phyloP scores from a whole-genome alignment of 306 rosid genomes.

The Abrus precatorius region DNA sequence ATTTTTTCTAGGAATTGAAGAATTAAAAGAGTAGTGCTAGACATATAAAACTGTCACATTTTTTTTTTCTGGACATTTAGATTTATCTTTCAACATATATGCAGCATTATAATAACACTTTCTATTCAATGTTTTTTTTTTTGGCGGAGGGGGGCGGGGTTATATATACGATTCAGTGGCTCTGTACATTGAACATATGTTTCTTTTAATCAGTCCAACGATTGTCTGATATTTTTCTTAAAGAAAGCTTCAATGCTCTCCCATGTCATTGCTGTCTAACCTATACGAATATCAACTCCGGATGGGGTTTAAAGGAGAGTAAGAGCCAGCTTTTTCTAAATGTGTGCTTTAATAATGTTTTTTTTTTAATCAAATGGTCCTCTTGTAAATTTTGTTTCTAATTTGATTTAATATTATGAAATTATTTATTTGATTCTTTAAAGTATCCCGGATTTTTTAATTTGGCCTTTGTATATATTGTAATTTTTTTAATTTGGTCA shows the following conservation, averaged over 20 bases:
- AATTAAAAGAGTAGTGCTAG: constrained; percentile 28
- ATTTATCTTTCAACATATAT: constrained; percentile 37
- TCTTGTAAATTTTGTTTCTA: too few species aligned
- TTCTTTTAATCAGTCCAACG: background rate
- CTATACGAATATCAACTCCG: constrained; percentile 4
- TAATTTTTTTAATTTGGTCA: too few species aligned
- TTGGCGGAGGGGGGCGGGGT: background rate
- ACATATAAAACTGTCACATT: constrained; percentile 1
- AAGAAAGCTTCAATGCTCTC: background rate
- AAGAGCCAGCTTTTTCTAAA: background rate
- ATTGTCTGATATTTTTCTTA: constrained; percentile 2
- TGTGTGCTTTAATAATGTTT: too few species aligned
- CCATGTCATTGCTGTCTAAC: background rate
- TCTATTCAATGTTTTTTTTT: background rate
- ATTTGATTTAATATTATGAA: too few species aligned
- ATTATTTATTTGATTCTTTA: too few species aligned
- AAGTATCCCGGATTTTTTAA: too few species aligned
- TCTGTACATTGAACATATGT: background rate
- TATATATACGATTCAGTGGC: background rate
- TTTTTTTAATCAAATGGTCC: too few species aligned
- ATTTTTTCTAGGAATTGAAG: constrained; percentile 12
- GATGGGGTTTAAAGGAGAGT: background rate
- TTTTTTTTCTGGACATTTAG: constrained; percentile 24
- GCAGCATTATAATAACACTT: constrained; percentile 5
- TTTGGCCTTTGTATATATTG: too few species aligned